phyloP scores from a whole-genome alignment of 2,329 filamentous ascomycete species.

The Thermothelomyces thermophilus region DNA sequence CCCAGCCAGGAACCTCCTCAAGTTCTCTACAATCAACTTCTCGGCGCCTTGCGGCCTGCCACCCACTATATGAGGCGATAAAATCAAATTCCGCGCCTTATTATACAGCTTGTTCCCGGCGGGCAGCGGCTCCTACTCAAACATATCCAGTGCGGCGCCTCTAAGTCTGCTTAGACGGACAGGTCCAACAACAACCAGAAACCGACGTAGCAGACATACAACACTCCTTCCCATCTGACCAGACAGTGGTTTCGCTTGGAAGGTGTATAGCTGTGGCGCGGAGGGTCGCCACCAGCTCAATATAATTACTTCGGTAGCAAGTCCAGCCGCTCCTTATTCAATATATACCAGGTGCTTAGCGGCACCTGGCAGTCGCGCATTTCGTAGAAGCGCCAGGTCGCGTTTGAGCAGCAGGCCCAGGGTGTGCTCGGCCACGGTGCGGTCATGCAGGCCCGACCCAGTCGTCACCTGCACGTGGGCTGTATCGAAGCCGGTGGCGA shows the following conservation, averaged over 20 bases:
- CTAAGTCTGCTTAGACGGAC: no score
- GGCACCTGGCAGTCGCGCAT: slow-evolving; percentile 56
- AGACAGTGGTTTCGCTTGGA: no score
- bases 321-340: slow-evolving; percentile 47
- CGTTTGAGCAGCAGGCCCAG: slow-evolving; percentile 50
- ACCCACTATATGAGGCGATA: slow-evolving; percentile 54
- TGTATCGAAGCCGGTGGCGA: slow-evolving; percentile 53
- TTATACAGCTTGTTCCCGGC: slow-evolving; percentile 41
- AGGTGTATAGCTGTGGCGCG: no score
- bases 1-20: slow-evolving; percentile 52
- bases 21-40: slow-evolving; percentile 53
- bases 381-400: slow-evolving; percentile 52
- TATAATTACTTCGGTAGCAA: slow-evolving; percentile 52
- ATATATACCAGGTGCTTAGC: slow-evolving; percentile 53
- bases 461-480: slow-evolving; percentile 47
- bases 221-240: no score
- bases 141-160: slow-evolving; percentile 34
- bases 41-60: slow-evolving; percentile 55
- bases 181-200: no score
- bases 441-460: slow-evolving; percentile 57
- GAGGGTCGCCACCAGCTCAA: slow-evolving; percentile 49
- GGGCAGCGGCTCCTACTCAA: slow-evolving; percentile 39
- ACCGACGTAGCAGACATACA: no score
- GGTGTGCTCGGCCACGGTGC: slow-evolving; percentile 59
- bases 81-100: slow-evolving; percentile 43